Percentiles rank a stretch among this genome's conserved stretches.
Conservation (phyloP, 2,329 filamentous ascomycete species). For the Alternaria ventricosa region DNA sequence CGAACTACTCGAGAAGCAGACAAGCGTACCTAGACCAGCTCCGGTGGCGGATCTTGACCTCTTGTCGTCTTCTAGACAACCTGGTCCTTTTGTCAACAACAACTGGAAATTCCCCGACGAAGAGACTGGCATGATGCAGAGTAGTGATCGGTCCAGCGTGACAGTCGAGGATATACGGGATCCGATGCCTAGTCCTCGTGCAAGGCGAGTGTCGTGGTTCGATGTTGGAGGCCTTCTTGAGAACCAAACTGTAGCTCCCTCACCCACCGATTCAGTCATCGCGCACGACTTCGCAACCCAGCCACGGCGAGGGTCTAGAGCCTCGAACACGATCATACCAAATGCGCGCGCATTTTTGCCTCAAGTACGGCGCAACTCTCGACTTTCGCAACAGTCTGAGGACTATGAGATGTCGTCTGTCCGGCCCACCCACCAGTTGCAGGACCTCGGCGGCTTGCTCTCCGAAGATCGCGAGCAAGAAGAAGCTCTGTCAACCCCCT, state of each 20-base stretch:
- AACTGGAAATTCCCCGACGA: slow-evolving; percentile 45
- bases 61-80: slow-evolving; percentile 27
- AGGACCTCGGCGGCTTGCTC: slow-evolving; percentile 34
- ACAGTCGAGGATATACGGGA: slow-evolving; percentile 37
- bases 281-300: slow-evolving; percentile 52
- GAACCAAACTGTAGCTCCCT: slow-evolving; percentile 41
- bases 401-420: slow-evolving; percentile 39
- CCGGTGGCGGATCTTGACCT: slow-evolving; percentile 40
- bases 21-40: slow-evolving; percentile 50
- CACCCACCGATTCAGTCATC: slow-evolving; percentile 46
- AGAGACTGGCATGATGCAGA: slow-evolving; percentile 21
- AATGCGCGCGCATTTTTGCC: slow-evolving; percentile 34
- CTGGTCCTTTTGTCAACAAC: slow-evolving; percentile 34
- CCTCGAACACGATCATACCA: slow-evolving; percentile 32
- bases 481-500: slow-evolving; percentile 14
- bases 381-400: slow-evolving; percentile 44
- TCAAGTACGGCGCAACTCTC: slow-evolving; percentile 38
- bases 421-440: slow-evolving; percentile 30
- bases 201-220: slow-evolving; percentile 75
- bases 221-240: slow-evolving; percentile 81
- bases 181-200: slow-evolving; percentile 47
- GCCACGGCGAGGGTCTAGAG: slow-evolving; percentile 39
- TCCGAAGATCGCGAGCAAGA: slow-evolving; percentile 33
- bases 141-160: slow-evolving; percentile 30
- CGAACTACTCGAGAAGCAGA: slow-evolving; percentile 54